Evolutionary conservation across 208 protist genomes (phyloP), one percentile per base, ranked within the genome.

Genomic region (Endotrypanum monterogeii): DNA sequence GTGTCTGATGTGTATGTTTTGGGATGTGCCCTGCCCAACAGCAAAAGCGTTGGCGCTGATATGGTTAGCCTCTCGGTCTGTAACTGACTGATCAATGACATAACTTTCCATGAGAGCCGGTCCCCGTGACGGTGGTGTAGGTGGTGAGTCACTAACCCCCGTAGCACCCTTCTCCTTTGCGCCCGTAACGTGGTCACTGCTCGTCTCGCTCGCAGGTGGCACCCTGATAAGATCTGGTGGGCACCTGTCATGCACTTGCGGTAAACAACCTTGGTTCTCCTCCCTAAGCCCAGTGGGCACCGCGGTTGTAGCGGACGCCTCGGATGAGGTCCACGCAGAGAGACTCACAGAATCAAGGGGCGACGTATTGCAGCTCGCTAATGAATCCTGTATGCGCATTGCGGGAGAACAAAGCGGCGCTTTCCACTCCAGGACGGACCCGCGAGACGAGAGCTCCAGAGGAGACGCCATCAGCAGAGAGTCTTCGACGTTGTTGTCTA

Each of bases 321-420:
- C 30, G n/a, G 52, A 73, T 2, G 67, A 16, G 16, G 67, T 71
- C 32, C 67, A 55, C 12, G 58, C 18, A 6, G 67, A 71, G 5
- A 57, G 18, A 25, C 67, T 71, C 23, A 51, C 9, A 30, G 67
- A 71, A 23, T 48, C 28, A 55, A 12, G n/a, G 9, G 37, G 8
- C 35, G 50, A 70, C 11, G 9, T 11, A 3, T 57, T 25, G 48
- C 65, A 4, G 28, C 28, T 16, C 28, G 25, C 25, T 20, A 37
- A n/a, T 2, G 16, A 16, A 8, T 30, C 20, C 2, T 16, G 14
- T 32, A 14, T 30, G 25, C 4, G 58, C 58, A 8, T 44, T 63
- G 32, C 58, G 25, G 58, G 20, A 4, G 58, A 41, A 28, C 14
- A 39, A 25, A 25, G 4, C 37, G 48, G 16, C 12, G 30, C 52